phyloP scores from a whole-genome alignment of 371 early-diverging fungal genomes.

The Mortierella sp. region DNA sequence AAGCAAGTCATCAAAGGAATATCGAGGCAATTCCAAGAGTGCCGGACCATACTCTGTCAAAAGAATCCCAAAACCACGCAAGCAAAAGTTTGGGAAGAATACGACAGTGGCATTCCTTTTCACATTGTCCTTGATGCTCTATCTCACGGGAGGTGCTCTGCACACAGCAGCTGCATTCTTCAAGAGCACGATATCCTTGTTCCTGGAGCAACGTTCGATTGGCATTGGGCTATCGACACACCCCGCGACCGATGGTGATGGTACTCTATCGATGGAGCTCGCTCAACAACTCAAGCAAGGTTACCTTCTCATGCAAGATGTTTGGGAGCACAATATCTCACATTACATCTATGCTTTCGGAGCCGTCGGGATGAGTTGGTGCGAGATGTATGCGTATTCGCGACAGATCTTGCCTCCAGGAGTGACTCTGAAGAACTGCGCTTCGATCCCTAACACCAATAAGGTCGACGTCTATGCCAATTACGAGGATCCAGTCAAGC shows the following conservation, averaged over 20 bases:
- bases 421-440: neutral
- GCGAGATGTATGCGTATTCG: conserved; percentile 59
- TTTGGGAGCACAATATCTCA: conserved; percentile 67
- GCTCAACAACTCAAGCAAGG: conserved; percentile 55
- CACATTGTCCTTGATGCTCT: conserved; percentile 40
- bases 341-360: conserved; percentile 72
- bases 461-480: no score
- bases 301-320: conserved; percentile 61
- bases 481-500: neutral
- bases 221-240: conserved; percentile 44
- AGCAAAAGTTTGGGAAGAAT: conserved; percentile 6
- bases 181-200: conserved; percentile 32
- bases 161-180: conserved; percentile 46
- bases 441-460: no score
- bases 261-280: conserved; percentile 20
- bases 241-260: conserved; percentile 27
- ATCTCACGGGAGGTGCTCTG: conserved; percentile 31
- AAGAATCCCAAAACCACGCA: no score
- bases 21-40: no score
- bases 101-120: conserved; percentile 15
- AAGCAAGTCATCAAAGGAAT: no score
- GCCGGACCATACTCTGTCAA: no score
- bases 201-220: conserved; percentile 28
- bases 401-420: conserved; percentile 25
- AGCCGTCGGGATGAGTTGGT: conserved; percentile 68